Evolutionary conservation across 129 eudicot genomes (phyloP).

Genomic region (Lactuca sativa): DNA sequence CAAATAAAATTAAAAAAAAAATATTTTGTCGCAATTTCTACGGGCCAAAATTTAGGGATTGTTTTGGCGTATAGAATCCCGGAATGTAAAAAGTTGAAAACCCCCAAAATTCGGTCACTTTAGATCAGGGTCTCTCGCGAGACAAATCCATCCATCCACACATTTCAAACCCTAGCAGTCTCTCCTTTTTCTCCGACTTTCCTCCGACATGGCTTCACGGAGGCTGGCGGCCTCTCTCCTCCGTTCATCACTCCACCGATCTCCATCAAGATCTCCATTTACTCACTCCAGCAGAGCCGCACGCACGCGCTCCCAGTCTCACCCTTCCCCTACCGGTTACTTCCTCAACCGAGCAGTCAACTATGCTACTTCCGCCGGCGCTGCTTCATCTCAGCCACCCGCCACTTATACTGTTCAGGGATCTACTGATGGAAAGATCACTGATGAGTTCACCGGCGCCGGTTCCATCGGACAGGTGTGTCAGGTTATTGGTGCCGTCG

Average conservation of each 20-base stretch:
- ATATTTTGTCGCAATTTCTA: conserved; percentile 25
- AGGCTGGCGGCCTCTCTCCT: conserved; percentile 36
- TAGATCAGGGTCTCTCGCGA: conserved; percentile 28
- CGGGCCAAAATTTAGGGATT: conserved; percentile 4
- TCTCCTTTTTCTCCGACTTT: conserved; percentile 3
- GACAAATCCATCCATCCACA: conserved; percentile 33
- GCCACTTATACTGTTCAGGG: neutral
- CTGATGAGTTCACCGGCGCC: conserved; percentile 46
- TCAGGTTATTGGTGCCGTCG: conserved; percentile 98
- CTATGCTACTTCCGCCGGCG: conserved; percentile 24
- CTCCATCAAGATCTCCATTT: conserved; percentile 19
- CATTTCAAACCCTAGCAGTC: conserved; percentile 37
- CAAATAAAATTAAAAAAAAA: too few species aligned
- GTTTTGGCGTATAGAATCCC: conserved; percentile 6
- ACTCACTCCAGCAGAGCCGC: conserved; percentile 19
- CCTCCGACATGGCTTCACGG: conserved; percentile 38
- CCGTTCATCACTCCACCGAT: conserved; percentile 35
- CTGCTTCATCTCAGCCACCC: conserved; percentile 20
- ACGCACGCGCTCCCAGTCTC: conserved; percentile 16
- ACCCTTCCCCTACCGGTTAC: conserved; percentile 21
- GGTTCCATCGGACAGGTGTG: conserved; percentile 63
- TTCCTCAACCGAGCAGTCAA: conserved; percentile 28
- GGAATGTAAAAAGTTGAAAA: neutral
- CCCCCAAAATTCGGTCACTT: conserved; percentile 13
- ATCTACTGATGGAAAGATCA: conserved; percentile 38